These are phyloP conservation scores for Suillus placidus DNA, from an alignment of 768 basidiomycete species.

Conservation along the genomic window DNA sequence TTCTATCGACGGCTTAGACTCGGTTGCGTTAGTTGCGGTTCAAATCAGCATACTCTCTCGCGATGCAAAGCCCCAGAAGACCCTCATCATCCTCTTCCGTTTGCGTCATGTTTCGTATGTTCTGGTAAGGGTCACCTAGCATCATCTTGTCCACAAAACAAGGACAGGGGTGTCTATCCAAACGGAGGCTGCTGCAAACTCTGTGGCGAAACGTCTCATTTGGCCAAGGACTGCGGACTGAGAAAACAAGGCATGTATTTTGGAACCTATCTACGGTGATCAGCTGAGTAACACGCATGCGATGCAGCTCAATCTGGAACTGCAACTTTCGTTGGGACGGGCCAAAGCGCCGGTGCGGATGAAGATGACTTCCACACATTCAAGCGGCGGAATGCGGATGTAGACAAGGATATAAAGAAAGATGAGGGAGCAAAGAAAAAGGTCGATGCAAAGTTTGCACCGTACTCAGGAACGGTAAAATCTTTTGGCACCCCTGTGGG, in stretches of 20 bases:
- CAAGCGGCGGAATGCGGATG: conserved; percentile 61
- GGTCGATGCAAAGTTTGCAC: conserved; percentile 47
- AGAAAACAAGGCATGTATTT: conserved; percentile 53
- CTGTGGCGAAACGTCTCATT: conserved; percentile 82
- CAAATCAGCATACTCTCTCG: conserved; percentile 75
- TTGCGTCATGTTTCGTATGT: conserved; percentile 92
- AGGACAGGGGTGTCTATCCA: conserved; percentile 81
- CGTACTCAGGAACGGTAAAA: conserved; percentile 44
- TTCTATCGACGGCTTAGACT: conserved; percentile 2
- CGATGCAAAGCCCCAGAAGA: conserved; percentile 70
- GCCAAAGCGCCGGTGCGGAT: conserved; percentile 73
- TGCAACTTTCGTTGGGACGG: conserved; percentile 32
- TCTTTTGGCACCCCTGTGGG: conserved; percentile 32
- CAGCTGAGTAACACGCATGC: background rate
- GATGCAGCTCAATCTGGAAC: conserved; percentile 23
- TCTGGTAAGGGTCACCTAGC: conserved; percentile 83
- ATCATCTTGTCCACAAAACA: conserved; percentile 80
- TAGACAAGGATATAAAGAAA: conserved; percentile 61
- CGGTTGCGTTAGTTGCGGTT: conserved; percentile 67
- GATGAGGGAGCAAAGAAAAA: conserved; percentile 45
- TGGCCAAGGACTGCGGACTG: conserved; percentile 80
- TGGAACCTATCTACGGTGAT: background rate
- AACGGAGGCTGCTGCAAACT: conserved; percentile 91
- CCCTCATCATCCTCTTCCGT: conserved; percentile 71
- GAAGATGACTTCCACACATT: conserved; percentile 94